Evolutionary conservation across 352 stramenopile species (phyloP), one percentile per base, ranked within the genome.

Genomic region (Halophytophthora polymorphica): DNA sequence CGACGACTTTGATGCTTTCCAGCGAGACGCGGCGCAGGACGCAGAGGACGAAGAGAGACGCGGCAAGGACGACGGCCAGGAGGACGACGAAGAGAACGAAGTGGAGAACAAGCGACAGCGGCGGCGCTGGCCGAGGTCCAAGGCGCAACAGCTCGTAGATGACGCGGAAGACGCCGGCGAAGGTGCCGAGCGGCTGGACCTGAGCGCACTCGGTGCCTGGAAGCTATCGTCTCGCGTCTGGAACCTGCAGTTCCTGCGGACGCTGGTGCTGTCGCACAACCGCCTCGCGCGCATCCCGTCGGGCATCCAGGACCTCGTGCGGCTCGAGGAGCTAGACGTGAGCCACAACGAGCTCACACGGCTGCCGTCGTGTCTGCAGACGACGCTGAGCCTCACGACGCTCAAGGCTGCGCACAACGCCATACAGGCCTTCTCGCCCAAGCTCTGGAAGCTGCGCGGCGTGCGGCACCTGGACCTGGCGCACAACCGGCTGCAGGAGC

Each of bases 341-440:
- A 81, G 73, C 38, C 61, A 68, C 51, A 90, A 90, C 31, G 50
- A 70, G 3, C 66, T 90, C 41, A 74, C 60, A 14, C 65, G 70
- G 6, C 56, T 90, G 2, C 80, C 80, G 4, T 83, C 77, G 12
- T 85, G 77, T 45, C 61, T 90, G 5, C 80, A 88, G 48, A 88
- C 77, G 4, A 90, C 73, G 2, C 56, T 43, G 18, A 75, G 66
- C 19, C 64, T 90, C 7, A 64, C 39, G 1, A 37, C 58, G 19
- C 63, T 88, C 28, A 54, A 77, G 36, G 80, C 71, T 10, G 76
- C 73, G 4, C 60, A 80, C 60, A 90, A 90, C 44, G 41, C 57
- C 11, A 86, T 90, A 28, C 45, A 67, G 11, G 36, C 69, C 14
- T 86, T 90, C 44, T 90, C 80, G 1, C 73, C 74, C 0, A 71